Evolutionary conservation across 73 alveolate genomes (phyloP).

Genomic region (Symbiodinium natans): DNA sequence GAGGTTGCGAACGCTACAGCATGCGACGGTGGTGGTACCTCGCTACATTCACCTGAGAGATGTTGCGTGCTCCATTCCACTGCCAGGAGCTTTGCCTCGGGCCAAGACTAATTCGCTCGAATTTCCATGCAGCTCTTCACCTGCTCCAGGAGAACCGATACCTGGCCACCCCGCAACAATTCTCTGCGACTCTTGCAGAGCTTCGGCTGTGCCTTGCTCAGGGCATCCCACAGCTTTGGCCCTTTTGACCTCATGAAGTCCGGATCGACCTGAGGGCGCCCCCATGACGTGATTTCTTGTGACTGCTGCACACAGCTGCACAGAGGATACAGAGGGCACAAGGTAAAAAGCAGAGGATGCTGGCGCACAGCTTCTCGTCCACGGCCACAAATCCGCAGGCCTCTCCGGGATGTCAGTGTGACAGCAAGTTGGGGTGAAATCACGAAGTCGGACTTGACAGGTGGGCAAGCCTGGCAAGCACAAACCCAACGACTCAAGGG

Average conservation of each 20-base stretch:
- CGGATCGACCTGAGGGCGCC: slow-evolving; percentile 38
- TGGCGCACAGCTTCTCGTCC: slow-evolving; percentile 23
- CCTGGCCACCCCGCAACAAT: too few species aligned
- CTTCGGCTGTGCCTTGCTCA: slow-evolving; percentile 93
- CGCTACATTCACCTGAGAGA: too few species aligned
- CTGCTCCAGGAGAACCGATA: slow-evolving; percentile 60
- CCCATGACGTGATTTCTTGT: too few species aligned
- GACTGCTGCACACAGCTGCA: too few species aligned
- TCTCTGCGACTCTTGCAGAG: too few species aligned
- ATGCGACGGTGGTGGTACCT: too few species aligned
- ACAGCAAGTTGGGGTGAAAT: neutral
- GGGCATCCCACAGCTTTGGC: slow-evolving; percentile 71
- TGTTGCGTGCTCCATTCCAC: neutral
- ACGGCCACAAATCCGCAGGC: slow-evolving; percentile 69
- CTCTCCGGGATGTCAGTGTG: neutral
- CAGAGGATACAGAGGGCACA: too few species aligned
- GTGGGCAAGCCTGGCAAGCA: too few species aligned
- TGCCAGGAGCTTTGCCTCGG: slow-evolving; percentile 12
- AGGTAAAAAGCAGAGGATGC: too few species aligned
- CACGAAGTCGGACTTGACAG: neutral
- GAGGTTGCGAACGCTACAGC: too few species aligned
- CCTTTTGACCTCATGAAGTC: slow-evolving; percentile 76
- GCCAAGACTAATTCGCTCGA: neutral
- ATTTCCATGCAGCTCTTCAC: slow-evolving; percentile 7
- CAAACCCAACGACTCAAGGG: too few species aligned